Evolutionary conservation across 2,329 filamentous ascomycete species (phyloP).

Genomic region (Fusarium redolens): DNA sequence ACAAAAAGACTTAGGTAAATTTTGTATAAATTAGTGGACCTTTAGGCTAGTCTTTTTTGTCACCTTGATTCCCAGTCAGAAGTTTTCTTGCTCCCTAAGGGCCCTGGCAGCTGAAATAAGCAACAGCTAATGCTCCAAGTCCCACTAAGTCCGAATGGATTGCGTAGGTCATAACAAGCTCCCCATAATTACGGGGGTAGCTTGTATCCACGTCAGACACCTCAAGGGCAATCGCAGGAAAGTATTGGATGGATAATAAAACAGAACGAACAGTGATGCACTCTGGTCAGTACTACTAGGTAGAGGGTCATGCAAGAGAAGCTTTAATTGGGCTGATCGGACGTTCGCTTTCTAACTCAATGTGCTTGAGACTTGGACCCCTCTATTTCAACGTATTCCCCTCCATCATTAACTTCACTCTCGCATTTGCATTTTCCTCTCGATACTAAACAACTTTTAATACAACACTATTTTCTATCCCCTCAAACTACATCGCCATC

Average conservation of each 20-base stretch:
- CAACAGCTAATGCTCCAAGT: conserved; percentile 12
- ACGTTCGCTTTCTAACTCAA: not conserved
- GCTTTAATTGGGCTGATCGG: not conserved
- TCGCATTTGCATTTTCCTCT: not conserved
- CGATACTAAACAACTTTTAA: not conserved
- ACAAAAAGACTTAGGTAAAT: too few relatives aligned
- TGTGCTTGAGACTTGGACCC: conserved; percentile 19
- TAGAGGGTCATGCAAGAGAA: not conserved
- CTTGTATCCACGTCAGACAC: conserved; percentile 34
- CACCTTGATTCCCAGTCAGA: too few relatives aligned
- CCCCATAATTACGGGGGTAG: conserved; percentile 15
- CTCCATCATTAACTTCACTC: conserved; percentile 12
- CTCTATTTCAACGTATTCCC: conserved; percentile 16
- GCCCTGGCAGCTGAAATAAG: conserved; percentile 29
- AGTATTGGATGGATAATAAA: not conserved
- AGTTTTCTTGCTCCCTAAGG: too few relatives aligned
- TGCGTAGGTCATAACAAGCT: conserved; percentile 22
- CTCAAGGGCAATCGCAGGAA: not conserved
- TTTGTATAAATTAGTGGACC: too few relatives aligned
- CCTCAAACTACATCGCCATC: conserved; percentile 13
- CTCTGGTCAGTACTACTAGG: not conserved
- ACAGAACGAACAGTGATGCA: not conserved
- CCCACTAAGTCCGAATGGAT: not conserved
- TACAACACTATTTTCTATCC: not conserved
- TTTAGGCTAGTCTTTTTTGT: too few relatives aligned